Base-by-base conservation (phyloP, 2,329 filamentous ascomycete species). In the Helminthosporium solani region DNA sequence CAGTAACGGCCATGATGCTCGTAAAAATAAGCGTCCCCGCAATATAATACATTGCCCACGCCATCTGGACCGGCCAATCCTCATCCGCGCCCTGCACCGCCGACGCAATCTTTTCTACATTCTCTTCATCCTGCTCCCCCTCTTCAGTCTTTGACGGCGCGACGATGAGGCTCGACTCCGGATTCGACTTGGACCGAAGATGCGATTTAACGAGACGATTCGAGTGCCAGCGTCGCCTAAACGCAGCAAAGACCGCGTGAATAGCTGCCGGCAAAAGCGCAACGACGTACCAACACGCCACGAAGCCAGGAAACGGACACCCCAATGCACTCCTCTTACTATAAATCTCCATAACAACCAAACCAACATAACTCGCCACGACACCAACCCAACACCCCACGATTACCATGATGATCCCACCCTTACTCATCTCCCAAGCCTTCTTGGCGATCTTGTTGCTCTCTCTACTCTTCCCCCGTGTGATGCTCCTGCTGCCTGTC, bases 1-100 rank as follows among this genome's bases (percentile, higher is more conserved):
- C 63, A 2, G 63, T 63, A 3, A 70, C 65, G 3, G 63, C 55
- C 64, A 68, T 69, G 28, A 70, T 67, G 37, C 57, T 60, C 3
- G 58, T 66, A 30, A 55, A 69, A 6, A 68, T 40, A 35, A 70
- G 45, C 16, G 61, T 67, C 3, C 67, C 67, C 2, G 60, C 61
- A 27, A 59, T 62, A 41, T 68, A 67, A 43, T 67, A 69, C 7
- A 68, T 37, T 6, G 56, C 61, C 65, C 66, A 69, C 2, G 53
- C 36, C 35, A 70, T 49, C 40, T 68, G 64, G 9, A 64, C 58
- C 3, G 58, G 51, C 60, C 59, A 68, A 8, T 52, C 53, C 46
- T 63, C 54, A 12, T 60, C 58, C 7, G 53, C 54, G 12, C 64
- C 66, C 27, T 61, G 64, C 3, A 66, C 54, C 16, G 47, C 49